These are phyloP conservation scores for Pueraria montana DNA, from an alignment of 306 rosid species.

Conservation along the genomic window DNA sequence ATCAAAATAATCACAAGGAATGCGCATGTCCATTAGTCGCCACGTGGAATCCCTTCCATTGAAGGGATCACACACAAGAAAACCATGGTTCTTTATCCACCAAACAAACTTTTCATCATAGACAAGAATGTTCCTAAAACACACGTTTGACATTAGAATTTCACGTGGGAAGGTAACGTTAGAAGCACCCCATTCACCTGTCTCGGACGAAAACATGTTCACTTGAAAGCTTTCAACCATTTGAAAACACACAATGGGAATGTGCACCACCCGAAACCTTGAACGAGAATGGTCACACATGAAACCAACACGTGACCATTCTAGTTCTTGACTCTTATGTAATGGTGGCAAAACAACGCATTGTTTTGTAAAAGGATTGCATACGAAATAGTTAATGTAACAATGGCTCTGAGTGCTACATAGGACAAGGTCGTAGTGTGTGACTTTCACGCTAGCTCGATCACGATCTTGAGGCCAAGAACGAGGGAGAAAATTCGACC, in stretches of 20 bases:
- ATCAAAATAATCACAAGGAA: too few species aligned
- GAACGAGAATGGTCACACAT: neutral
- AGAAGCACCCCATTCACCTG: neutral
- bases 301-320: neutral
- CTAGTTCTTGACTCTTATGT: neutral
- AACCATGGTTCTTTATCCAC: neutral
- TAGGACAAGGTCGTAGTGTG: neutral
- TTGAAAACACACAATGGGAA: neutral
- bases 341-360: neutral
- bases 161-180: neutral
- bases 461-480: neutral
- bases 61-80: conserved; percentile 1
- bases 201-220: neutral
- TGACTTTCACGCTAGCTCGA: neutral
- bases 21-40: neutral
- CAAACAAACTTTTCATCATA: neutral
- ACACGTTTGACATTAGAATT: neutral
- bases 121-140: neutral
- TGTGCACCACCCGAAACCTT: neutral
- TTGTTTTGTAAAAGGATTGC: neutral
- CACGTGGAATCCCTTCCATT: neutral
- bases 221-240: neutral
- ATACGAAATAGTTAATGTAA: neutral
- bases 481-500: neutral
- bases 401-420: neutral